Conservation (phyloP, 352 stramenopile species). For the Phytophthora fragariae region DNA sequence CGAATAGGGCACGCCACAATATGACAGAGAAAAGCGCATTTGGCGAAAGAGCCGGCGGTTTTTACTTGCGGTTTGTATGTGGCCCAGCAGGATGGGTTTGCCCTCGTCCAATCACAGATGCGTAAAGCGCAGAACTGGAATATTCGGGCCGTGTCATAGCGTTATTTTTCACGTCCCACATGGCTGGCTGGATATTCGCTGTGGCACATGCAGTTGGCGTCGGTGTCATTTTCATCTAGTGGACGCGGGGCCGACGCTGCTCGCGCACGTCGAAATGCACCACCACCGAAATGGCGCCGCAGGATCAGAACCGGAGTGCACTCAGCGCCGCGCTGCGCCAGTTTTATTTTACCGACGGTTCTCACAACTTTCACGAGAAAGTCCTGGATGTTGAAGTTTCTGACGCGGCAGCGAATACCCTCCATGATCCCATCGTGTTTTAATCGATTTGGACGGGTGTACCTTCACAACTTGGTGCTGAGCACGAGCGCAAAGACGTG, state of each 20-base stretch:
- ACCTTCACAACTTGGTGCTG: background rate
- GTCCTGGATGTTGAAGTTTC: background rate
- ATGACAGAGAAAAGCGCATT: slow-evolving; percentile 34
- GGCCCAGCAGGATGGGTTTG: background rate
- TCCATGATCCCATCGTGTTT: background rate
- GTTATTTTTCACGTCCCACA: slow-evolving; percentile 7
- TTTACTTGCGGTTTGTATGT: slow-evolving; percentile 30
- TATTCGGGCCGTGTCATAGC: background rate
- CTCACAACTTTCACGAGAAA: slow-evolving; percentile 1
- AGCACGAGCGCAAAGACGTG: background rate
- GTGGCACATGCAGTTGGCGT: no score
- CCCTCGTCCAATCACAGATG: slow-evolving; percentile 25
- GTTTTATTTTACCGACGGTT: slow-evolving; percentile 3
- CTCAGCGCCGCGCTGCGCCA: background rate
- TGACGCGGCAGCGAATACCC: background rate
- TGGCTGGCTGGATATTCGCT: slow-evolving; percentile 5
- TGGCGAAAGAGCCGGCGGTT: slow-evolving; percentile 31
- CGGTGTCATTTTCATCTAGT: background rate
- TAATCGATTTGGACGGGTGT: background rate
- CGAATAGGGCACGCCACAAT: slow-evolving; percentile 38
- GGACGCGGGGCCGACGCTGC: background rate
- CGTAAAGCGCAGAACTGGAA: background rate
- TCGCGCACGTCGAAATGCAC: background rate
- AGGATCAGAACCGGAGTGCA: background rate
- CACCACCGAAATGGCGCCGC: background rate